Evolutionary conservation across 441 rosid genomes (phyloP).

Genomic region (Arabidopsis lyrata): DNA sequence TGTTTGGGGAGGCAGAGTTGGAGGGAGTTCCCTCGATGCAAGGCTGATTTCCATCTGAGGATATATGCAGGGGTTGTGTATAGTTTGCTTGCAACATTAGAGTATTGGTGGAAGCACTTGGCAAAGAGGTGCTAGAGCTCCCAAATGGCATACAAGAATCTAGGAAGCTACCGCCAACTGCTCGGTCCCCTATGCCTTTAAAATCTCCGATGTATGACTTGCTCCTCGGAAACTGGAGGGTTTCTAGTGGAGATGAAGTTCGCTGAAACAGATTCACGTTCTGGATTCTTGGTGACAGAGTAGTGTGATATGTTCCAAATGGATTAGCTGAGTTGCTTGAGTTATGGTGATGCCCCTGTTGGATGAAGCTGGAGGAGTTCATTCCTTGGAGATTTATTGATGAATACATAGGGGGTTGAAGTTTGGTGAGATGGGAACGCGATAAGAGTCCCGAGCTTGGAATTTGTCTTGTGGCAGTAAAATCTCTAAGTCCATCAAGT

Average conservation of each 20-base stretch:
- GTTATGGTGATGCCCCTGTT: conserved; percentile 53
- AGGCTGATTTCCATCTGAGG: conserved; percentile 56
- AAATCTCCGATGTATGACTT: conserved; percentile 60
- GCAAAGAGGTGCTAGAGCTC: conserved; percentile 53
- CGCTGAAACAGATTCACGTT: conserved; percentile 57
- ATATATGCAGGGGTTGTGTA: conserved; percentile 34
- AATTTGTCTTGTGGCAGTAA: conserved; percentile 61
- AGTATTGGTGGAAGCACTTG: conserved; percentile 53
- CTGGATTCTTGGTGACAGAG: conserved; percentile 53
- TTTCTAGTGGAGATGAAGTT: conserved; percentile 58
- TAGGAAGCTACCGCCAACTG: conserved; percentile 46
- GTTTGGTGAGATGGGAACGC: conserved; percentile 63
- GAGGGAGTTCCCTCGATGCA: conserved; percentile 53
- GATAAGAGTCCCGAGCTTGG: conserved; percentile 57
- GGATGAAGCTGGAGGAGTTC: conserved; percentile 65
- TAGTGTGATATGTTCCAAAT: conserved; percentile 58
- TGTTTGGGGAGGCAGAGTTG: conserved; percentile 49
- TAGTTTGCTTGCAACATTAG: conserved; percentile 47
- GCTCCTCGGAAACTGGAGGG: conserved; percentile 58
- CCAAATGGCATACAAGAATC: conserved; percentile 51
- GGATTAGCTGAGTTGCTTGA: conserved; percentile 50
- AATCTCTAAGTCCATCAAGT: conserved; percentile 71
- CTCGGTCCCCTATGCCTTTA: conserved; percentile 48
- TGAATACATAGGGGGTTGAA: conserved; percentile 65
- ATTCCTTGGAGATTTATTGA: conserved; percentile 60